phyloP scores from a whole-genome alignment of 768 basidiomycete genomes.

The Trichaptum fuscoviolaceum region DNA sequence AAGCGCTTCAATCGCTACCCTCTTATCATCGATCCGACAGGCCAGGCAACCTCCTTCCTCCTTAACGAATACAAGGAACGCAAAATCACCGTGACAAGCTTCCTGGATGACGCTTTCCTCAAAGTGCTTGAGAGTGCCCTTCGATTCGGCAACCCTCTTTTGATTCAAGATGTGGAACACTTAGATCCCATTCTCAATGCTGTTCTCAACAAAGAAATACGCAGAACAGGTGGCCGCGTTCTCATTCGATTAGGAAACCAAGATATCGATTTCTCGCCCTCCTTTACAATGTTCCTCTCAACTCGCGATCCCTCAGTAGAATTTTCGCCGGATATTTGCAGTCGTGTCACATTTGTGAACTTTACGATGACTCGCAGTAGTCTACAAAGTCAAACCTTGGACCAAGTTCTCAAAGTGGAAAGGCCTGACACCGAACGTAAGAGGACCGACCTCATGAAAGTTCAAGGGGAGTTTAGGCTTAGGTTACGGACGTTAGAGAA shows the following conservation, averaged over 20 bases:
- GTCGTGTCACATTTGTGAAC: constrained; percentile 92
- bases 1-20: constrained; percentile 98
- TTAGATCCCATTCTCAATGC: constrained; percentile 97
- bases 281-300: constrained; percentile 99
- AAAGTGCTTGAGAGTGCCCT: constrained; percentile 98
- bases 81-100: constrained; percentile 97
- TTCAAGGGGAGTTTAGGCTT: constrained; percentile 96
- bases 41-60: constrained; percentile 92
- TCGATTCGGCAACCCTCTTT: constrained; percentile 94
- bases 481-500: constrained; percentile 91
- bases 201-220: constrained; percentile 93
- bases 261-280: constrained; percentile 98
- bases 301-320: constrained; percentile 96
- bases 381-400: constrained; percentile 95
- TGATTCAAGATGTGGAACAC: constrained; percentile 97
- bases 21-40: constrained; percentile 95
- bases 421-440: constrained; percentile 95
- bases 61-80: constrained; percentile 92
- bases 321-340: constrained; percentile 98
- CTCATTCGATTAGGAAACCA: constrained; percentile 95
- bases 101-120: constrained; percentile 97
- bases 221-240: constrained; percentile 94
- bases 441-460: constrained; percentile 93
- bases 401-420: constrained; percentile 95
- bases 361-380: constrained; percentile 99